A percentile compares a stretch with the other conserved stretches of the same genome.
These are phyloP conservation scores for Fusarium pseudonygamai DNA, from an alignment of 2,329 filamentous ascomycete genomes.

Conservation along the genomic window DNA sequence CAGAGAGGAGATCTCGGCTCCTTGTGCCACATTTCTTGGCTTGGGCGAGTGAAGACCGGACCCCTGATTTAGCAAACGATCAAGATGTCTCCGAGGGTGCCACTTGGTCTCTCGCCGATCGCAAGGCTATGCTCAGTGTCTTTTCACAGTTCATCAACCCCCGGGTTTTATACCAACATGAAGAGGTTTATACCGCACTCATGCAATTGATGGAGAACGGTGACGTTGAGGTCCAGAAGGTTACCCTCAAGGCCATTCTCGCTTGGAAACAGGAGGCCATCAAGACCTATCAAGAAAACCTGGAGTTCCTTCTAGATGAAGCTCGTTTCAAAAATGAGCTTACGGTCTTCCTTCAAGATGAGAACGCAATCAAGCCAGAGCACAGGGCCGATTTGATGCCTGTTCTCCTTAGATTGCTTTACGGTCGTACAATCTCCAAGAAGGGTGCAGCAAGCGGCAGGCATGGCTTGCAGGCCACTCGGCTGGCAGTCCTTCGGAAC, in stretches of 20 bases:
- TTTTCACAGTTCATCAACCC: conserved; percentile 90
- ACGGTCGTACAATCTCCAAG: conserved; percentile 87
- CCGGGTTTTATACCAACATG: conserved; percentile 79
- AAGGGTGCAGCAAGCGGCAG: conserved; percentile 80
- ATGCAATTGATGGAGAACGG: conserved; percentile 84
- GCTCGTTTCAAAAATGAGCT: conserved; percentile 92
- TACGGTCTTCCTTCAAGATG: conserved; percentile 84
- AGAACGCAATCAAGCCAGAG: conserved; percentile 75
- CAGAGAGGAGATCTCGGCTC: conserved; percentile 85
- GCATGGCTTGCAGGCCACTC: conserved; percentile 81
- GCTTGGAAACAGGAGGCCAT: conserved; percentile 87
- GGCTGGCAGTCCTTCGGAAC: conserved; percentile 82
- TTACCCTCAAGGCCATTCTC: conserved; percentile 83
- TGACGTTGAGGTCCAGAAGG: conserved; percentile 88
- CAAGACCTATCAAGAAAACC: conserved; percentile 81
- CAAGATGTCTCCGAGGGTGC: conserved; percentile 48
- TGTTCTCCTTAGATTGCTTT: conserved; percentile 85
- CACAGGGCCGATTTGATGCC: conserved; percentile 83
- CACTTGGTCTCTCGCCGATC: conserved; percentile 79
- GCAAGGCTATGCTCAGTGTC: conserved; percentile 82
- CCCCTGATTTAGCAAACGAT: conserved; percentile 47
- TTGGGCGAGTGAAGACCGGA: conserved; percentile 71
- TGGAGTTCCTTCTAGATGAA: conserved; percentile 89
- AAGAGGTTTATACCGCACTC: conserved; percentile 79
- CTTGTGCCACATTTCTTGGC: conserved; percentile 87